These are phyloP conservation scores for Amaranthus cruentus DNA, from an alignment of 148 eudicot genomes.

Conservation along the genomic window DNA sequence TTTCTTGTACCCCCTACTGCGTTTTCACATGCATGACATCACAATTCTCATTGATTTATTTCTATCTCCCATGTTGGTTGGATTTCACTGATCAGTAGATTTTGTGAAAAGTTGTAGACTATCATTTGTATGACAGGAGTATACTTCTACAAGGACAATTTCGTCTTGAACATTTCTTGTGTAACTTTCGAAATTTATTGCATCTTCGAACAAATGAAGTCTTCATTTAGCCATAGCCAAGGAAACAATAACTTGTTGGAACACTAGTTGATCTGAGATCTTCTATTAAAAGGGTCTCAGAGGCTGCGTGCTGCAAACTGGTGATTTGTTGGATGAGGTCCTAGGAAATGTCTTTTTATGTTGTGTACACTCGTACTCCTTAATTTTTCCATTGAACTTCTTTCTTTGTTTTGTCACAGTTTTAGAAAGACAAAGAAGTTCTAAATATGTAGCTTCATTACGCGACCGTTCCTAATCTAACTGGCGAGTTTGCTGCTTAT, in stretches of 20 bases:
- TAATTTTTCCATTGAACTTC: neutral
- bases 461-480: neutral
- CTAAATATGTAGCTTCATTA: neutral
- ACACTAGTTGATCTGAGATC: neutral
- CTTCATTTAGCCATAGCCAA: neutral
- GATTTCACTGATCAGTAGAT: neutral
- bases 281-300: neutral
- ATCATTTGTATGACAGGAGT: neutral
- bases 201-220: neutral
- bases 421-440: neutral
- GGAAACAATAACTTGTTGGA: neutral
- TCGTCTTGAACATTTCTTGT: neutral
- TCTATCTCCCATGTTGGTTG: neutral
- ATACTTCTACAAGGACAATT: neutral
- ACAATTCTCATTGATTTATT: too few species aligned
- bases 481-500: neutral
- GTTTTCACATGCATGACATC: too few species aligned
- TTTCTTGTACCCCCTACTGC: too few species aligned
- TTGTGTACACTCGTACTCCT: neutral
- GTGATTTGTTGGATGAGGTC: neutral
- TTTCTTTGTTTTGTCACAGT: neutral
- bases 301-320: neutral
- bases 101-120: neutral
- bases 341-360: neutral
- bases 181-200: conserved; percentile 2